Base-by-base conservation (phyloP, 139 green algal species). In the Tetraselmis striata region DNA sequence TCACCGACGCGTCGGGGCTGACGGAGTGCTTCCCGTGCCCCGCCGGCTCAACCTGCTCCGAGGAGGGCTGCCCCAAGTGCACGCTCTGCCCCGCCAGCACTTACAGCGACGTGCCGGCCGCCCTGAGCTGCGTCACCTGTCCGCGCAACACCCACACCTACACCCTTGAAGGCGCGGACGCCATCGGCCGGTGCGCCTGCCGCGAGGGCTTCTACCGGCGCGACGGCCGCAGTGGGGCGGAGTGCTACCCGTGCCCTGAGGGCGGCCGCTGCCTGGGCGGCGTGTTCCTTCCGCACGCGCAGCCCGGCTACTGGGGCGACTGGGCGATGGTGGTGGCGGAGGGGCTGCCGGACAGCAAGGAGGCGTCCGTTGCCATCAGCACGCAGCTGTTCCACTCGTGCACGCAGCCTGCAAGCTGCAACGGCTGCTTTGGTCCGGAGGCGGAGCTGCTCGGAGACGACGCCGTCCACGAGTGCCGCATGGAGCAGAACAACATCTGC, bases 151-250 rank as follows among this genome's bases (percentile, higher is more conserved):
- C 45, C 11, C 45, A 67, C 45, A 67, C 45, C 5, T 67, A 67
- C 45, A 67, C 45, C 11, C 45, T 67, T 5, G 45, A 67, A 18
- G 45, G 45, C 11, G 45, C 45, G 45, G 45, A 67, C 18, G 11
- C 11, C 18, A 5, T 67, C 11, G 45, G 18, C 11, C 45, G 45
- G 5, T 77, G 74, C 74, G n/a, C 23, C 23, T 77, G 74, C 25
- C 74, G 74, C 22, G 74, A 28, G 74, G 74, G 74, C 25, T 77
- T 77, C 74, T 77, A 77, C 74, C 74, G 74, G 2, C 25, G n/a
- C n/a, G 74, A 77, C 74, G 74, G n/a, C 26, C 2, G 5, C 74
- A n/a, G 2, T 18, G 74, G 74, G 23, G 74, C n/a, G 2, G 23
- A 77, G 74, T 77, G 74, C 74, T 77, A 31, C 74, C 26, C 74